Evolutionary conservation across 2,329 filamentous ascomycete genomes (phyloP).

Genomic region (Rosellinia necatrix): DNA sequence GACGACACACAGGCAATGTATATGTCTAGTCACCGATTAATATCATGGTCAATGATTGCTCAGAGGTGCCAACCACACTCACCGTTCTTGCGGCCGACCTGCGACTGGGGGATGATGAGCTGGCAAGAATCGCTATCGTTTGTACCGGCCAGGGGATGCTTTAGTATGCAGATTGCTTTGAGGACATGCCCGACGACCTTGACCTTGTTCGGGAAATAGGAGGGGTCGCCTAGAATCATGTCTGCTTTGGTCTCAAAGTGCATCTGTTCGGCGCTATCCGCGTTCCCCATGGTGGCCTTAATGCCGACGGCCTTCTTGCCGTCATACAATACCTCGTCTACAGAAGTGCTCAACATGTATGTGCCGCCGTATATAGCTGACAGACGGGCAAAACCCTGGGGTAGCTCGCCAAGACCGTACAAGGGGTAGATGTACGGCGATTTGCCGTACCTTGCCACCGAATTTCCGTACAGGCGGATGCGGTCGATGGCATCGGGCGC

Average conservation of each 20-base stretch:
- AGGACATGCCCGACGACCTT: slow-evolving; percentile 87
- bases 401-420: slow-evolving; percentile 95
- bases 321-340: slow-evolving; percentile 89
- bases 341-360: slow-evolving; percentile 97
- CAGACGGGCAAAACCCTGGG: slow-evolving; percentile 94
- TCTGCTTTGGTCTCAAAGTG: slow-evolving; percentile 95
- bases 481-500: slow-evolving; percentile 87
- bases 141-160: slow-evolving; percentile 90
- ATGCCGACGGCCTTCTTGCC: slow-evolving; percentile 88
- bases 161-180: slow-evolving; percentile 96
- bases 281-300: slow-evolving; percentile 94
- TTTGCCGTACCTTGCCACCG: slow-evolving; percentile 95
- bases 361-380: slow-evolving; percentile 98
- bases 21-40: slow-evolving; percentile 53
- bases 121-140: slow-evolving; percentile 88
- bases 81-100: slow-evolving; percentile 97
- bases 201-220: slow-evolving; percentile 92
- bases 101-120: slow-evolving; percentile 96
- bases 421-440: slow-evolving; percentile 99
- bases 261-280: slow-evolving; percentile 71
- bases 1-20: slow-evolving; percentile 96
- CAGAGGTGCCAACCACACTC: slow-evolving; percentile 39
- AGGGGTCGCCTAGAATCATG: slow-evolving; percentile 94
- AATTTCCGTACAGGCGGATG: slow-evolving; percentile 96
- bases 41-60: not conserved